Percentiles rank a stretch among this genome's conserved stretches.
These are phyloP conservation scores for Stevia rebaudiana DNA, from an alignment of 140 eudicot genomes.

Conservation along the genomic window DNA sequence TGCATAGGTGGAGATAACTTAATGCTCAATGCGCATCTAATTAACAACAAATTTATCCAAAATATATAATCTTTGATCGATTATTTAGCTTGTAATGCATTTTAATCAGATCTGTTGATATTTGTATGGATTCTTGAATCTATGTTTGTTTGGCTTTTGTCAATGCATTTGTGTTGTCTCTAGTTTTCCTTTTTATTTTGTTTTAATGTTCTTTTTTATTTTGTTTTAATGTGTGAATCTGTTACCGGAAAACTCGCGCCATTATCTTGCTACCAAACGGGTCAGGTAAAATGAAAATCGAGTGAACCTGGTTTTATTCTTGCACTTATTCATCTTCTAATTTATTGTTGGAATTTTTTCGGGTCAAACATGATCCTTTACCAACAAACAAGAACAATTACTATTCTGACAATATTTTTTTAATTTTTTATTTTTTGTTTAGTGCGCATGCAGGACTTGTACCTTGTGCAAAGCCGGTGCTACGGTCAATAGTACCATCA, in stretches of 20 bases:
- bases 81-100: too few species aligned
- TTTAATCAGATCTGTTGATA: neutral
- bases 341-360: too few species aligned
- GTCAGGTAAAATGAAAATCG: neutral
- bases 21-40: neutral
- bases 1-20: neutral
- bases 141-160: neutral
- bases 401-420: neutral
- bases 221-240: neutral
- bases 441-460: slow-evolving; percentile 39
- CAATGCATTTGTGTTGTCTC: neutral
- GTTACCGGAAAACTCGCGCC: neutral
- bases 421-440: neutral
- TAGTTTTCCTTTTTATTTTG: neutral
- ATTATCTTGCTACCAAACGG: neutral
- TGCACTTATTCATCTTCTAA: too few species aligned
- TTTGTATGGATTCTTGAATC: neutral
- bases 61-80: neutral
- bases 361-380: neutral
- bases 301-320: too few species aligned
- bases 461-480: slow-evolving; percentile 51
- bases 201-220: too few species aligned
- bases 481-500: slow-evolving; percentile 47
- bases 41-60: neutral
- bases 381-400: neutral